Base-by-base conservation (phyloP, 2,329 filamentous ascomycete genomes). In the Dothideomycetes sp. region DNA sequence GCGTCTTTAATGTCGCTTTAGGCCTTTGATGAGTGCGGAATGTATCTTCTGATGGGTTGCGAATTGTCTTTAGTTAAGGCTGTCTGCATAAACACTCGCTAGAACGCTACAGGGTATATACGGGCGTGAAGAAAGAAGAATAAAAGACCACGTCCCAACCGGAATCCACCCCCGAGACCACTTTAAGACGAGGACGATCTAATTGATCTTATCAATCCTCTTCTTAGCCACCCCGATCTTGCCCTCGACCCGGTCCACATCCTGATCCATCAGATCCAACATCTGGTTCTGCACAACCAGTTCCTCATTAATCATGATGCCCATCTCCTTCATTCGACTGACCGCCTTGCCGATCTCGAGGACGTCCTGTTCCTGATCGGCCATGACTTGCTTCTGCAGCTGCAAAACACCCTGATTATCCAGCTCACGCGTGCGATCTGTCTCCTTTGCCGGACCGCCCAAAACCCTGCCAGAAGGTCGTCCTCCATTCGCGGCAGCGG, bases 141-240 rank as follows among this genome's bases (percentile, higher is more conserved):
- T n/a, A n/a, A n/a, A n/a, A n/a, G n/a, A n/a, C n/a, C n/a, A n/a
- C n/a, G n/a, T n/a, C n/a, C n/a, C n/a, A n/a, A n/a, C n/a, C n/a
- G n/a, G n/a, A n/a, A n/a, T n/a, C n/a, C n/a, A n/a, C n/a, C n/a
- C n/a, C n/a, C n/a, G n/a, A n/a, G n/a, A n/a, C n/a, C n/a, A n/a
- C n/a, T n/a, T n/a, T 27, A 7, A 27, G 7, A 27, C 7, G 12
- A 27, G 22, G 22, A 7, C 7, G 12, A 27, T 27, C 32, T 17
- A 59, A 30, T 51, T 54, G 37, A 87, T 77, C 64, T 80, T 82
- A 55, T 69, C 72, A 43, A 79, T 72, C 42, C 82, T 72, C 52
- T 78, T 77, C 65, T 82, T 85, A n/a, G 79, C 83, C 44, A 88
- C 75, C 45, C 72, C 69, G 41, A 88, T 61, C 70, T 89, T 89